A percentile compares a stretch with the other conserved stretches of the same genome.
Conservation (phyloP, 768 basidiomycete genomes). For the Collybia nuda region DNA sequence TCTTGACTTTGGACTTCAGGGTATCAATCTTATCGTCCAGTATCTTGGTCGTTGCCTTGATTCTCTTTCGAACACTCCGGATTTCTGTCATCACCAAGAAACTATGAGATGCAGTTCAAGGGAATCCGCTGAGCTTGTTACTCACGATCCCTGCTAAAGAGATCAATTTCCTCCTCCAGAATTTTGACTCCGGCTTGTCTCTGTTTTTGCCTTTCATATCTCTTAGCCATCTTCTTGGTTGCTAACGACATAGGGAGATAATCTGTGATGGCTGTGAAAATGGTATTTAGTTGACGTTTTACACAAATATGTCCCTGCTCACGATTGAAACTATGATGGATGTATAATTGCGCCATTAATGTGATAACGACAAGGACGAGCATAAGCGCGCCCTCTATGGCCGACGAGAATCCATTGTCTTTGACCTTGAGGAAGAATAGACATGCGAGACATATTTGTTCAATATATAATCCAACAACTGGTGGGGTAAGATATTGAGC, state of each 20-base stretch:
- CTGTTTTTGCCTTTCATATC: constrained; percentile 34
- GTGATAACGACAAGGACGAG: constrained; percentile 58
- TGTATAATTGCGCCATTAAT: constrained; percentile 37
- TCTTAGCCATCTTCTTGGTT: constrained; percentile 49
- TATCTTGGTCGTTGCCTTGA: constrained; percentile 16
- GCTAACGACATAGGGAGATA: constrained; percentile 66
- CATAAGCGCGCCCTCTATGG: constrained; percentile 52
- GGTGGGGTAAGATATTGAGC: constrained; percentile 5
- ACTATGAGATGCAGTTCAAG: not conserved
- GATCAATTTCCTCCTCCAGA: constrained; percentile 29
- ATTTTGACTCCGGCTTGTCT: constrained; percentile 14
- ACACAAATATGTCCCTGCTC: constrained; percentile 12
- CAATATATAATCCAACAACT: constrained; percentile 73
- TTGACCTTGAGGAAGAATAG: constrained; percentile 64
- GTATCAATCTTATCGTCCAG: constrained; percentile 28
- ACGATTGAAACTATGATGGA: constrained; percentile 41
- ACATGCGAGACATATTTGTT: constrained; percentile 62
- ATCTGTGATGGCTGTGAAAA: constrained; percentile 42
- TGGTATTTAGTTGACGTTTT: not conserved
- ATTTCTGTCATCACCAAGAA: constrained; percentile 22
- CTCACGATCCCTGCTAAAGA: constrained; percentile 36
- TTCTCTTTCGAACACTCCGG: constrained; percentile 29
- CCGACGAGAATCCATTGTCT: constrained; percentile 30
- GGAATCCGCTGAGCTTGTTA: not conserved
- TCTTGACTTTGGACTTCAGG: constrained; percentile 27